phyloP scores from a whole-genome alignment of 176 grass and related monocot genomes.

The Aechmea fasciata region DNA sequence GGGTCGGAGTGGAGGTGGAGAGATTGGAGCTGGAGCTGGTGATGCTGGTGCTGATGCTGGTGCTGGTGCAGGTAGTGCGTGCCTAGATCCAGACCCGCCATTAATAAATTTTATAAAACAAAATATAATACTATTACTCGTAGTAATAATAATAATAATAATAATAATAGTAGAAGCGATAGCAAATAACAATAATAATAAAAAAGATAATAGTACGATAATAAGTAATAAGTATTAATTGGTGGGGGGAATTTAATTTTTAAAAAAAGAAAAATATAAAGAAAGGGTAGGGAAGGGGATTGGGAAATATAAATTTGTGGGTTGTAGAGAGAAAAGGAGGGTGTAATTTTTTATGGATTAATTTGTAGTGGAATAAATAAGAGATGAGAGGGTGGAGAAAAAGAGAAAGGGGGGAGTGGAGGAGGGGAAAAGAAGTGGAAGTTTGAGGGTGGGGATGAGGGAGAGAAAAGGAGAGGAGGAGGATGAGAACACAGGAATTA shows the following conservation, averaged over 20 bases:
- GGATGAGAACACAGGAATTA: conserved; percentile 11
- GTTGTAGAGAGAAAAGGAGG: conserved; percentile 11
- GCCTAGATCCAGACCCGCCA: conserved; percentile 92
- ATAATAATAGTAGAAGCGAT: conserved; percentile 29
- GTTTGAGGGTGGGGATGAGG: background rate
- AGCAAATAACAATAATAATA: conserved; percentile 13
- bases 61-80: conserved; percentile 66
- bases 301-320: conserved; percentile 25
- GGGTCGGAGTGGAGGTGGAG: conserved; percentile 32
- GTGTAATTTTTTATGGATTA: conserved; percentile 25
- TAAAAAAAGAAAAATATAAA: conserved; percentile 55
- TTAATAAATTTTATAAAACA: conserved; percentile 40
- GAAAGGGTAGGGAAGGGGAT: conserved; percentile 42
- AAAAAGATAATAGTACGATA: conserved; percentile 35
- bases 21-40: conserved; percentile 7
- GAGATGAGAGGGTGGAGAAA: conserved; percentile 21
- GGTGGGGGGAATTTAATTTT: conserved; percentile 8
- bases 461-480: conserved; percentile 20
- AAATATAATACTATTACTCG: conserved; percentile 29
- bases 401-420: conserved; percentile 14
- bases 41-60: conserved; percentile 28
- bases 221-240: background rate
- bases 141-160: conserved; percentile 65
- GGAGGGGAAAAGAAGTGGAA: conserved; percentile 4
- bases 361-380: conserved; percentile 32